Percentiles rank a stretch among this genome's conserved stretches.
These are phyloP conservation scores for Pseudogymnoascus sp. DNA, from an alignment of 2,329 filamentous ascomycete genomes.

Conservation along the genomic window DNA sequence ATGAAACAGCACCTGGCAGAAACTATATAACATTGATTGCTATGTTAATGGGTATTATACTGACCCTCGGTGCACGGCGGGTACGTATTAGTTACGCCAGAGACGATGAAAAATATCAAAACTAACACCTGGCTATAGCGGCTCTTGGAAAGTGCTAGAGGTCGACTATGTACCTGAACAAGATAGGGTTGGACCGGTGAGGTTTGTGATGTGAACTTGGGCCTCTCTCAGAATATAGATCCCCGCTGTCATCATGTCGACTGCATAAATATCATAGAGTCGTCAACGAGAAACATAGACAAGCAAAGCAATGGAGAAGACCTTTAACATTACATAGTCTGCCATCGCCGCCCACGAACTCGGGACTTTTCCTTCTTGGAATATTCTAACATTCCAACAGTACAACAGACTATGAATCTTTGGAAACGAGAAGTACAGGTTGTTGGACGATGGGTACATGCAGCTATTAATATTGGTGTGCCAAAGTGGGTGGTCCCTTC, in stretches of 20 bases:
- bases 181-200: neutral
- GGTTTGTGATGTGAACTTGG: neutral
- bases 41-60: neutral
- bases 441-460: neutral
- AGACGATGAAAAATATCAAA: neutral
- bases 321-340: neutral
- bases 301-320: neutral
- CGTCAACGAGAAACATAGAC: neutral
- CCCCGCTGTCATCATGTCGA: neutral
- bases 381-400: neutral
- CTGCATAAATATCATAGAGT: neutral
- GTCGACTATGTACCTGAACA: neutral
- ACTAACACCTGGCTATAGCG: neutral
- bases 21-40: neutral
- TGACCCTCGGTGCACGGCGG: neutral
- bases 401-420: neutral
- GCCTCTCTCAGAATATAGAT: neutral
- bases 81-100: neutral
- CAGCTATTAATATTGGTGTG: neutral
- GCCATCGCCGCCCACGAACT: neutral
- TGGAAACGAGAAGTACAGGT: neutral
- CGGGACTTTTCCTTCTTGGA: neutral
- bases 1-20: neutral
- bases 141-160: neutral
- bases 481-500: neutral